A percentile compares a stretch with the other conserved stretches of the same genome.
These are phyloP conservation scores for Boehmeria nivea DNA, from an alignment of 306 rosid species.

Conservation along the genomic window DNA sequence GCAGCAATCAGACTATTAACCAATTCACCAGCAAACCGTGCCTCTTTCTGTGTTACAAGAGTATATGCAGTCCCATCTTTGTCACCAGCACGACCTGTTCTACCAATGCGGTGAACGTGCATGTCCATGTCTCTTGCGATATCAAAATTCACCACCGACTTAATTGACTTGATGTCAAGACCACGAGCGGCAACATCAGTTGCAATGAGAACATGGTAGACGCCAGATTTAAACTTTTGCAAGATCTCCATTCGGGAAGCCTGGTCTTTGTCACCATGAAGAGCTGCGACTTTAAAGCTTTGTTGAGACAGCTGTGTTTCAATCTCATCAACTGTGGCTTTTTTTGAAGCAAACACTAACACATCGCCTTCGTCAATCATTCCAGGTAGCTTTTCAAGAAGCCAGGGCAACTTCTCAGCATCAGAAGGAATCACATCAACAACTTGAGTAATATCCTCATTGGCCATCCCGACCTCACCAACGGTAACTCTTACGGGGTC, in stretches of 20 bases:
- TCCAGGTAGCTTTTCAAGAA: constrained; percentile 70
- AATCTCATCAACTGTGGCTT: constrained; percentile 89
- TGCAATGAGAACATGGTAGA: constrained; percentile 84
- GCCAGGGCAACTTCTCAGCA: constrained; percentile 84
- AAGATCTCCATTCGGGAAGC: constrained; percentile 88
- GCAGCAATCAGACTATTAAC: constrained; percentile 91
- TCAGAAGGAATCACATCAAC: constrained; percentile 88
- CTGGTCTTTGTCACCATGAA: constrained; percentile 99
- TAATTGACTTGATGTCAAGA: constrained; percentile 93
- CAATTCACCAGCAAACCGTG: constrained; percentile 95
- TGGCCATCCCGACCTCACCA: constrained; percentile 98
- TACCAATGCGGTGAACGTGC: constrained; percentile 99
- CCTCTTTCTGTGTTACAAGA: constrained; percentile 84
- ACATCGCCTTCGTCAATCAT: constrained; percentile 93
- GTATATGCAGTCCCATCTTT: constrained; percentile 96
- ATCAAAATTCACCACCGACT: constrained; percentile 94
- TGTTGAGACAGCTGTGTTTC: constrained; percentile 63
- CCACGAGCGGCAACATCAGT: constrained; percentile 99
- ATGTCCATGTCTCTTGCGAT: constrained; percentile 98
- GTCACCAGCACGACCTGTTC: constrained; percentile 99
- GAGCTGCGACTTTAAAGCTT: constrained; percentile 79
- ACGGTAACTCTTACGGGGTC: constrained; percentile 91
- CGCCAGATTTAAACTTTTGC: constrained; percentile 87
- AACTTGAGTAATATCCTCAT: constrained; percentile 95
- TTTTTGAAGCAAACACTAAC: constrained; percentile 88